phyloP scores from a whole-genome alignment of 352 stramenopile genomes.

The Phytophthora fragariaefolia region DNA sequence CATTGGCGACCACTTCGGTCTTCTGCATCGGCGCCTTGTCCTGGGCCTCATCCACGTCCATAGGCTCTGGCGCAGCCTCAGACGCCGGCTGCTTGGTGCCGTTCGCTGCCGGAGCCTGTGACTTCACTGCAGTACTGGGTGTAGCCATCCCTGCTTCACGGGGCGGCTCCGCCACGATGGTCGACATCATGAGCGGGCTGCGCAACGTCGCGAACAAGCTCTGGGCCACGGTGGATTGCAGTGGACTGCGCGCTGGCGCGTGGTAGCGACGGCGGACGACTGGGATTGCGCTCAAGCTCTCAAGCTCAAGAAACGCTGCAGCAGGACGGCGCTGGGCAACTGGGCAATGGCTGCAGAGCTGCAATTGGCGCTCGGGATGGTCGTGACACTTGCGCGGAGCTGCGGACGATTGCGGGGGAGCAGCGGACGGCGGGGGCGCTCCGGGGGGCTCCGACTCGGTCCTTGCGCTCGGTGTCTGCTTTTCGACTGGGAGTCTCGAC shows the following conservation, averaged over 20 bases:
- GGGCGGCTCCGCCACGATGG: constrained; percentile 36
- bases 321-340: constrained; percentile 9
- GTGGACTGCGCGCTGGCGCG: background rate
- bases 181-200: constrained; percentile 31
- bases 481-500: constrained; percentile 31
- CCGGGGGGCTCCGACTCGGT: constrained; percentile 27
- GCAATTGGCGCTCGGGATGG: constrained; percentile 17
- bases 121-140: constrained; percentile 20
- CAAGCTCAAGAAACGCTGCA: constrained; percentile 17
- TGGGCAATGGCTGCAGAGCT: constrained; percentile 27
- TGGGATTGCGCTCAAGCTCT: constrained; percentile 20
- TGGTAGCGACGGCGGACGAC: constrained; percentile 17
- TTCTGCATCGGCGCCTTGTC: background rate
- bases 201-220: constrained; percentile 1
- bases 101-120: constrained; percentile 9
- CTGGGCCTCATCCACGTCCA: constrained; percentile 29
- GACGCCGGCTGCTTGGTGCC: constrained; percentile 17
- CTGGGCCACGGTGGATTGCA: constrained; percentile 1
- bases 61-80: constrained; percentile 10
- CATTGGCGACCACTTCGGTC: constrained; percentile 13
- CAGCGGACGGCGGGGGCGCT: constrained; percentile 13
- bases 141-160: constrained; percentile 38
- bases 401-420: constrained; percentile 11
- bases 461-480: constrained; percentile 35
- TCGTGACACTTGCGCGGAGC: background rate